Conservation (phyloP, 73 alveolate genomes). For the Tetrahymena borealis region DNA sequence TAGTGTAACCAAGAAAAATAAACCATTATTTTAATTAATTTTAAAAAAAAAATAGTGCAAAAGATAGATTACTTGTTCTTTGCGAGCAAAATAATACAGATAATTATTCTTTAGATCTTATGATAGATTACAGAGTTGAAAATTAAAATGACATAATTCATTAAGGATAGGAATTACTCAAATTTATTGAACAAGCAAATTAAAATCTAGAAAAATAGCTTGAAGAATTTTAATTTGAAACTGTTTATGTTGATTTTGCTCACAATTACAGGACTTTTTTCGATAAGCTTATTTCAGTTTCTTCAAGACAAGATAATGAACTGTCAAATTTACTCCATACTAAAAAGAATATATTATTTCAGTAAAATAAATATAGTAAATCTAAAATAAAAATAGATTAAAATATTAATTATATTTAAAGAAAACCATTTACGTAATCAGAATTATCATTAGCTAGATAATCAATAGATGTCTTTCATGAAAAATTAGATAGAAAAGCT, state of each 20-base stretch:
- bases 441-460: neutral
- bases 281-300: neutral
- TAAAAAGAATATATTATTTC: neutral
- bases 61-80: neutral
- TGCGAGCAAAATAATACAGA: neutral
- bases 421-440: neutral
- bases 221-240: neutral
- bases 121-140: neutral
- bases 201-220: neutral
- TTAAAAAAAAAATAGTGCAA: neutral
- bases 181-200: neutral
- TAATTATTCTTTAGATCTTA: neutral
- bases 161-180: neutral
- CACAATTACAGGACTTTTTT: neutral
- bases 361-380: neutral
- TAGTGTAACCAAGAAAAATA: too few relatives aligned
- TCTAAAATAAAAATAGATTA: neutral
- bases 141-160: neutral
- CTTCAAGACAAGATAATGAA: neutral
- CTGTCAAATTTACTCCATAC: neutral
- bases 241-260: neutral
- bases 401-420: neutral
- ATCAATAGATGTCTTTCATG: neutral
- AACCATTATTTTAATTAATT: too few relatives aligned
- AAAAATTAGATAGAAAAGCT: neutral